These are phyloP conservation scores for Plectosphaerella cucumerina DNA, from an alignment of 2,329 filamentous ascomycete species.

Conservation along the genomic window DNA sequence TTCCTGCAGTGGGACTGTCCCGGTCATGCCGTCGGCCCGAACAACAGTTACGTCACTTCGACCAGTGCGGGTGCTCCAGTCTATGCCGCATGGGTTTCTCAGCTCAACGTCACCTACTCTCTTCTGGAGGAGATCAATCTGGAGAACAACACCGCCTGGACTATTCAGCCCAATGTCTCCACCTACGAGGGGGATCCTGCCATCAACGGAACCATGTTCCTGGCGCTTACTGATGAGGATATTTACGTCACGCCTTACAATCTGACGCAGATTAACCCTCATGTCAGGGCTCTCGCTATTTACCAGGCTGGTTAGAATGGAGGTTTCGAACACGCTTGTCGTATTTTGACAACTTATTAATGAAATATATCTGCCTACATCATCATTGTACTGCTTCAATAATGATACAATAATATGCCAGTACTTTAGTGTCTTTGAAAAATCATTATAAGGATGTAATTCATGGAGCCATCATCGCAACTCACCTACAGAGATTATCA, in stretches of 20 bases:
- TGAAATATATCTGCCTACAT: not conserved
- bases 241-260: constrained; percentile 73
- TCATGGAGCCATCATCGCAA: too few relatives aligned
- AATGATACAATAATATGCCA: too few relatives aligned
- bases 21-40: constrained; percentile 67
- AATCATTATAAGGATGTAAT: too few relatives aligned
- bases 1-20: constrained; percentile 70
- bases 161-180: constrained; percentile 67
- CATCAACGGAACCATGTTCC: constrained; percentile 75
- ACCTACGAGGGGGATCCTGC: constrained; percentile 65
- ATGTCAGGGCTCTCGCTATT: constrained; percentile 68
- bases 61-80: constrained; percentile 54
- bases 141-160: constrained; percentile 52
- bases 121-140: constrained; percentile 48
- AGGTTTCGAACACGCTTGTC: not conserved
- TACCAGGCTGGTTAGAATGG: constrained; percentile 75
- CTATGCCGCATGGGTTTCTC: constrained; percentile 73
- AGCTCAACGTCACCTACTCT: constrained; percentile 72
- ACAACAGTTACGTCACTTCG: constrained; percentile 74
- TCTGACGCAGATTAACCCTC: constrained; percentile 67
- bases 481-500: too few relatives aligned
- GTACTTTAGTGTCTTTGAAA: too few relatives aligned
- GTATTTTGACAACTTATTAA: constrained; percentile 19
- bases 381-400: too few relatives aligned
- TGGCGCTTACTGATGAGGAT: constrained; percentile 69